phyloP scores from a whole-genome alignment of 1,284 basidiomycete genomes.

The Fomitopsis schrenkii region DNA sequence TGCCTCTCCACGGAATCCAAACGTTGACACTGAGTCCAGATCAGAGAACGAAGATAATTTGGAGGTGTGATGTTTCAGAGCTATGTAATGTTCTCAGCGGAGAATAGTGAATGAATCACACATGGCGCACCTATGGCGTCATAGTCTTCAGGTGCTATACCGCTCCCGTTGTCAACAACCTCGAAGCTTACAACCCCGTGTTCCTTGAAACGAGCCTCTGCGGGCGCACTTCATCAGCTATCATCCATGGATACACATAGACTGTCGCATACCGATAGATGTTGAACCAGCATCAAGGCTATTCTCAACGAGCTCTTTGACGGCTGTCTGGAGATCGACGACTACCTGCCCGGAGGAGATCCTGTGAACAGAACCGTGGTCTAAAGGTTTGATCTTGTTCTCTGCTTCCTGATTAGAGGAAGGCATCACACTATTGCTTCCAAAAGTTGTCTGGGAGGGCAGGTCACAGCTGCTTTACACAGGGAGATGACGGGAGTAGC shows the following conservation, averaged over 20 bases:
- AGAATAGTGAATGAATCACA: not conserved
- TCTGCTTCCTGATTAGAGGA: no score
- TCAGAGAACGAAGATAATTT: conserved; percentile 82
- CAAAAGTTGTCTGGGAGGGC: not conserved
- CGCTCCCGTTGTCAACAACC: conserved; percentile 90
- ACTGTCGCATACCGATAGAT: conserved; percentile 63
- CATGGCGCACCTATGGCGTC: conserved; percentile 64
- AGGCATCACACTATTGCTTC: not conserved
- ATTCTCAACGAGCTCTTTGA: conserved; percentile 98
- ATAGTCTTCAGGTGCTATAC: conserved; percentile 79
- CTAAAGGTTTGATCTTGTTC: conserved; percentile 56
- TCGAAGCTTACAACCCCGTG: conserved; percentile 86
- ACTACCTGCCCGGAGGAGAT: conserved; percentile 96
- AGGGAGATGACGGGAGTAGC: no score
- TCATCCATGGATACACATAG: not conserved
- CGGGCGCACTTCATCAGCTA: not conserved
- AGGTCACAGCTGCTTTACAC: not conserved
- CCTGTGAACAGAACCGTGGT: conserved; percentile 72
- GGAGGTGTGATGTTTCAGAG: conserved; percentile 91
- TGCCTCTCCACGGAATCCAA: conserved; percentile 97
- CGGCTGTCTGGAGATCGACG: conserved; percentile 87
- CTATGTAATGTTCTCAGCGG: conserved; percentile 33
- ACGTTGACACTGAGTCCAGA: conserved; percentile 74
- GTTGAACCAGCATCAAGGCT: conserved; percentile 91
- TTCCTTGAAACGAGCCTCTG: conserved; percentile 90